Evolutionary conservation across 768 basidiomycete species (phyloP).

Genomic region (Suillus subaureus): DNA sequence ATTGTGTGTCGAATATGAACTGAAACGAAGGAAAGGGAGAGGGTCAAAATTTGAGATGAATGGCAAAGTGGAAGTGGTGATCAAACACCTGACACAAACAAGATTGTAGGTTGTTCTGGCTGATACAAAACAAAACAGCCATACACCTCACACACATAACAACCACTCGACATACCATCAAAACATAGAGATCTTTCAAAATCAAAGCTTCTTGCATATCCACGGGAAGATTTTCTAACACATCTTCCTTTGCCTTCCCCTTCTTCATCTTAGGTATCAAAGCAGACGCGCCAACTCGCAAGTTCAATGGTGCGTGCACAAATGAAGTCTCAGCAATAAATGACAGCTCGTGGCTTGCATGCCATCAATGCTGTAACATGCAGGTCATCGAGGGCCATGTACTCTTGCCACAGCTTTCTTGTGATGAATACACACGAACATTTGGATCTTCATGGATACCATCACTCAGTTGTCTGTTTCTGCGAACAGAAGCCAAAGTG

Average conservation of each 20-base stretch:
- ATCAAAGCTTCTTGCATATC: slow-evolving; percentile 93
- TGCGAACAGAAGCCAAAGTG: slow-evolving; percentile 78
- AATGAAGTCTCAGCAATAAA: slow-evolving; percentile 90
- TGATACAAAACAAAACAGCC: not conserved
- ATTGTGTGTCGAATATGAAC: not conserved
- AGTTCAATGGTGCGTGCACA: slow-evolving; percentile 86
- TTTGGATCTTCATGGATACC: slow-evolving; percentile 53
- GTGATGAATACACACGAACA: slow-evolving; percentile 39
- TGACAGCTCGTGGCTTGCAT: slow-evolving; percentile 63
- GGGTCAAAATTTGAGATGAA: not conserved
- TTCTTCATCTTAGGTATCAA: slow-evolving; percentile 55
- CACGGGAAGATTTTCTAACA: slow-evolving; percentile 70
- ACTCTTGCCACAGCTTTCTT: slow-evolving; percentile 43
- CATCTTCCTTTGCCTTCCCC: slow-evolving; percentile 68
- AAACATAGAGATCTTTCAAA: slow-evolving; percentile 90
- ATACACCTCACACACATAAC: not conserved
- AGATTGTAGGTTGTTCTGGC: too few relatives aligned
- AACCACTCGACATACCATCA: slow-evolving; percentile 67
- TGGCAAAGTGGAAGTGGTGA: not conserved
- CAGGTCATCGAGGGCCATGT: slow-evolving; percentile 12
- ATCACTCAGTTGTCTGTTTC: slow-evolving; percentile 58
- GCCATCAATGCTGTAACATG: slow-evolving; percentile 12
- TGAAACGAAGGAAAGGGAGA: not conserved
- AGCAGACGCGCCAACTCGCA: slow-evolving; percentile 63
- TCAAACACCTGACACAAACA: not conserved